Base-by-base conservation (phyloP, 2,329 filamentous ascomycete genomes). In the Alternaria rosae region DNA sequence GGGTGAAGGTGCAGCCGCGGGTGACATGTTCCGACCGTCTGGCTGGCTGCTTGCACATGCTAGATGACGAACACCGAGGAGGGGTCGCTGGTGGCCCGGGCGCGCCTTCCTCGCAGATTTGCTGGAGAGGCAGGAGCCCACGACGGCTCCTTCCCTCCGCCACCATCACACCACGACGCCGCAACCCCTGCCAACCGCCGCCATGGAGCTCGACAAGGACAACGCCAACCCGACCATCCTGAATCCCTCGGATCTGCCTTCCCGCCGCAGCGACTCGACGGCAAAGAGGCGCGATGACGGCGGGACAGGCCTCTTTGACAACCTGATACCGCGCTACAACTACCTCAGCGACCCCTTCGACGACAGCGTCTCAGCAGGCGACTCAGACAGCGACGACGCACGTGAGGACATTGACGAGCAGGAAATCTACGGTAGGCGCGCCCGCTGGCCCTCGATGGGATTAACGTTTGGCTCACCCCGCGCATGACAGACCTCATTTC, bases 171-270 rank as follows among this genome's bases (percentile, higher is more conserved):
- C 50, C 50, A 44, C 23, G 23, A 15, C 48, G 44, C 32, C 21
- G 45, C 57, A 23, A 25, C 57, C 50, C 42, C 48, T 50, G 47
- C 50, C 30, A 38, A 54, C 21, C n/a, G 44, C 50, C 23, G 21
- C 48, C 41, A 81, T 81, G 79, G 79, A 84, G 70, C 75, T 77
- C 72, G 79, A 82, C 75, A 84, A 84, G 75, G 82, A 85, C 73
- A 97, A 97, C 81, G 93, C 92, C 67, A 98, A 99, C 82, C 95
- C 95, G 57, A 96, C 92, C 67, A 94, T 99, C 76, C 84, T 98
- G 74, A 96, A 90, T 81, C 87, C 89, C 54, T 92, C 92, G 44
- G 92, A 98, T 81, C 88, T 99, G 53, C 94, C 95, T 45, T 95
- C 92, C 28, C 90, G 94, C 67, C 86, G 87, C 68, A 84, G 85